These are phyloP conservation scores for Hydnomerulius pinastri DNA, from an alignment of 768 basidiomycete species.

Conservation along the genomic window DNA sequence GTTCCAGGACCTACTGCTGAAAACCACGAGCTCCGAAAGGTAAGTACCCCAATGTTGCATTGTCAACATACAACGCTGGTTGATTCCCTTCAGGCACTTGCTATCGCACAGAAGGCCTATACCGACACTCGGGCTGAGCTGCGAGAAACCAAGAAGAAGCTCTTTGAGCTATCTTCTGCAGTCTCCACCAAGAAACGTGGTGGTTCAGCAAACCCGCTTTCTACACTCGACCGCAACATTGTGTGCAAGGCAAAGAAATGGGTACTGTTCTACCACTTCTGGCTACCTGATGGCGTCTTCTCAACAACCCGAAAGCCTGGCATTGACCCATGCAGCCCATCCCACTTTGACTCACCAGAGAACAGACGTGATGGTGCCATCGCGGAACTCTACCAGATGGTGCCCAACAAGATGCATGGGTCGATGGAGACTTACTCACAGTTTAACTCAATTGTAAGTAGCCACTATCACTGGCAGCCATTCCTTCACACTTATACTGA, in stretches of 20 bases:
- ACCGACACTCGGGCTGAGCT: not conserved
- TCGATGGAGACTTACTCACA: not conserved
- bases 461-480: too few relatives aligned
- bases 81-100: not conserved
- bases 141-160: not conserved
- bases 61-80: too few relatives aligned
- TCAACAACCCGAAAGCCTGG: not conserved
- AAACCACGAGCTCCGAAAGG: not conserved
- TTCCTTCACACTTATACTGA: not conserved
- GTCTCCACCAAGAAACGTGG: too few relatives aligned
- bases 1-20: slow-evolving; percentile 1
- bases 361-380: not conserved
- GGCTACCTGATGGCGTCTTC: not conserved
- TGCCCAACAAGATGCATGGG: not conserved
- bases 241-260: not conserved
- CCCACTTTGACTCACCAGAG: not conserved
- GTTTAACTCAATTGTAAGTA: not conserved
- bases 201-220: too few relatives aligned
- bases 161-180: too few relatives aligned
- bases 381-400: not conserved
- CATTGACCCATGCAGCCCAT: not conserved
- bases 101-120: not conserved
- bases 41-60: too few relatives aligned
- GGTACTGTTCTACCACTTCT: not conserved
- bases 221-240: not conserved